Conservation (phyloP, 129 eudicot species). For the Gnaphalium uliginosum region DNA sequence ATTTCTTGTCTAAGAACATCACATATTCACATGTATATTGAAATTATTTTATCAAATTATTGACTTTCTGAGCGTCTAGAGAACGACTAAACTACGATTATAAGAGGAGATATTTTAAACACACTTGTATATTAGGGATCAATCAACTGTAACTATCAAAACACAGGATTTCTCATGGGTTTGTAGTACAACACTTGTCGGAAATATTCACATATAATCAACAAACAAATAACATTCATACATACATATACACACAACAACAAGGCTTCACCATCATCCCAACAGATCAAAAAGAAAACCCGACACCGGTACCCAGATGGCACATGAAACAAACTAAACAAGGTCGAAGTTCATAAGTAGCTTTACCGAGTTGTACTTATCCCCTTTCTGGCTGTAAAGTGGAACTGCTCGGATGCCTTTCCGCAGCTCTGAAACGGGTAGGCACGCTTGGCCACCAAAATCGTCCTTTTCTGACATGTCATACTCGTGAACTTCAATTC, state of each 20-base stretch:
- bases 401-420: slow-evolving; percentile 89
- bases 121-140: neutral
- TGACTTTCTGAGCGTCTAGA: neutral
- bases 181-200: slow-evolving; percentile 32
- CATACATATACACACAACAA: slow-evolving; percentile 26
- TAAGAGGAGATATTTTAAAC: neutral
- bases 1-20: neutral
- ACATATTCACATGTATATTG: neutral
- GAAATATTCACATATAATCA: slow-evolving; percentile 34
- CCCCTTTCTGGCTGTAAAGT: slow-evolving; percentile 59
- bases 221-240: slow-evolving; percentile 3
- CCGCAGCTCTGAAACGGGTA: slow-evolving; percentile 79
- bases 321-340: slow-evolving; percentile 30
- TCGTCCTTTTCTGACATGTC: slow-evolving; percentile 93
- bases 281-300: neutral
- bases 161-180: slow-evolving; percentile 25
- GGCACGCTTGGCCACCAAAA: slow-evolving; percentile 87
- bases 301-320: neutral
- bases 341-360: slow-evolving; percentile 83
- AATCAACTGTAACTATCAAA: slow-evolving; percentile 11
- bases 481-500: slow-evolving; percentile 88
- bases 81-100: neutral
- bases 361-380: slow-evolving; percentile 70
- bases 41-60: slow-evolving; percentile 16
- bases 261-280: neutral